Base-by-base conservation (phyloP, 2,329 filamentous ascomycete species). In the Alternaria ethzedia region DNA sequence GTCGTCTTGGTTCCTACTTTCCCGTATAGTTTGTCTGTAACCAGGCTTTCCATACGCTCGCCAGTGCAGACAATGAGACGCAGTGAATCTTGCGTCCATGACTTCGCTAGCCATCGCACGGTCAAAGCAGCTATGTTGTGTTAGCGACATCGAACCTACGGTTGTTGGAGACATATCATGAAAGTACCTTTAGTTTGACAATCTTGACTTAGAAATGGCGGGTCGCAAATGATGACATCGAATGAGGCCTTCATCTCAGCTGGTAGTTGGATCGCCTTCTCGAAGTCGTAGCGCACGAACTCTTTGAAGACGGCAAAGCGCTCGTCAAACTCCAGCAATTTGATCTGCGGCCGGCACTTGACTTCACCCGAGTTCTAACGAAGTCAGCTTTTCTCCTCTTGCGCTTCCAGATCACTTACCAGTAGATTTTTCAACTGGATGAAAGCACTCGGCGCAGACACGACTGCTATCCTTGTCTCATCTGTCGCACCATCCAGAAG, bases 381-480 rank as follows among this genome's bases (percentile, higher is more conserved):
- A n/a, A 5, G 26, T 64, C 4, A 66, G 47, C 25, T 28, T 13
- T 2, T 15, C 1, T 28, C 23, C 0, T 25, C 17, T 9, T 26
- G 6, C 8, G 11, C 12, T 13, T 20, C 12, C n/a, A 11, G n/a
- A 23, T 6, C 3, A 76, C 84, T 74, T 73, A 90, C 88, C 70
- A 91, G 73, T 15, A 91, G 79, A 70, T 94, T 94, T 79, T 91
- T 92, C 57, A 94, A 73, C 52, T 90, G 89, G 20, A 95, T 86
- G 78, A 94, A 95, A 1, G 90, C 90, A 76, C 90, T 94, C 10
- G 91, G 92, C 12, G 91, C 87, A 25, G 90, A 93, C 7, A 95
- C 85, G 3, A 94, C 86, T 5, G 87, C 91, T 68, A 95, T 88
- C 3, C 81, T 84, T 28, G 85, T 88, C 10, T 86, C 83, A 3